phyloP scores from a whole-genome alignment of 495 filamentous ascomycete species.

The Penicillium cinerascens region DNA sequence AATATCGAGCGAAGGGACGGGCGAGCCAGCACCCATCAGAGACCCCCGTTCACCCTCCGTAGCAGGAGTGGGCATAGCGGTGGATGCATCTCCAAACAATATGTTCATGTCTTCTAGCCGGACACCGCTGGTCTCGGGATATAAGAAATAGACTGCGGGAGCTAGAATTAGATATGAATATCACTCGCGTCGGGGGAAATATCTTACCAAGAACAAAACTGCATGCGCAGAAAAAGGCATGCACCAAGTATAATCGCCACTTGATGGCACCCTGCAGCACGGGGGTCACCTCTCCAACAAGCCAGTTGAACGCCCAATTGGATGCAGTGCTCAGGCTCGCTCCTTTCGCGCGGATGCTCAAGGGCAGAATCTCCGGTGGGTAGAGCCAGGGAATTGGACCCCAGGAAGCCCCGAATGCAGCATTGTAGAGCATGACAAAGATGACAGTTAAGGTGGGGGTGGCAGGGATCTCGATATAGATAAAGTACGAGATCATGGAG shows the following conservation, averaged over 20 bases:
- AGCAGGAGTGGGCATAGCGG: slow-evolving; percentile 66
- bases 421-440: slow-evolving; percentile 98
- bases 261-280: slow-evolving; percentile 84
- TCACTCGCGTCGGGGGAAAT: not conserved
- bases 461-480: slow-evolving; percentile 72
- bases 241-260: slow-evolving; percentile 90
- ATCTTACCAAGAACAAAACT: slow-evolving; percentile 93
- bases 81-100: slow-evolving; percentile 86
- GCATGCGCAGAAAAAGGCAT: slow-evolving; percentile 94
- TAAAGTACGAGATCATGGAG: slow-evolving; percentile 92
- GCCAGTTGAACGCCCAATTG: slow-evolving; percentile 98
- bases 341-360: slow-evolving; percentile 96
- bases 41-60: slow-evolving; percentile 72
- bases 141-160: slow-evolving; percentile 87
- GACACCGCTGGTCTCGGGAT: slow-evolving; percentile 93
- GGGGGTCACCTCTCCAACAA: slow-evolving; percentile 92
- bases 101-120: slow-evolving; percentile 94
- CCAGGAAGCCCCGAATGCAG: slow-evolving; percentile 98
- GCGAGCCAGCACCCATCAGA: slow-evolving; percentile 67
- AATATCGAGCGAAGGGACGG: slow-evolving; percentile 74
- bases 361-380: slow-evolving; percentile 91
- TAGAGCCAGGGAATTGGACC: slow-evolving; percentile 98
- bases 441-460: slow-evolving; percentile 85
- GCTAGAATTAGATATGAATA: slow-evolving; percentile 1
- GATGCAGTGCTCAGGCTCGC: slow-evolving; percentile 93